Evolutionary conservation across 768 basidiomycete species (phyloP), one percentile per base, ranked within the genome.

Genomic region (Rhodotorula toruloides): DNA sequence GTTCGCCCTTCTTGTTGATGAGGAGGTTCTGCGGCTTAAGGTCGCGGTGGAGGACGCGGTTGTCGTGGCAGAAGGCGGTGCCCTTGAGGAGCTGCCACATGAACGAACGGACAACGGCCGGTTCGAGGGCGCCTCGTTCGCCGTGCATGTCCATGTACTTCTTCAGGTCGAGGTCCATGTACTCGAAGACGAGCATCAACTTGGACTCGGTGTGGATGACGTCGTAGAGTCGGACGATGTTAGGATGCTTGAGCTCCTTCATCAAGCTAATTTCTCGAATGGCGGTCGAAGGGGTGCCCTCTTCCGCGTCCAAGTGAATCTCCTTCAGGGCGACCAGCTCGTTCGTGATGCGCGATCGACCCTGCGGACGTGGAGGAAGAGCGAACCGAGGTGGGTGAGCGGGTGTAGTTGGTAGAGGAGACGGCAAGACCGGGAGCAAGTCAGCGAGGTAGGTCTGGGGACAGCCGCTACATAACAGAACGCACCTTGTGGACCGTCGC

Each of bases 91-190:
- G 84, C 77, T 99, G 96, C 78, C 88, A 94, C 88, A 98, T 96
- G 80, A 99, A 99, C 76, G 90, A 92, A 63, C 90, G 87, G 66
- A 98, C 82, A 7, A 90, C 91, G 50, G 83, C 82, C 39, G 80
- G 70, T 22, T 96, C 91, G 48, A 99, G 83, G 8, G 94, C 92
- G 59, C 96, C 92, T 49, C 93, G 85, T 71, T 98, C 92, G 61
- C 96, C 96, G 73, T 96, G 87, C 42, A 90, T 87, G 77, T 99
- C 96, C 96, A 99, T 99, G 78, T 97, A 98, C 77, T 91, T 92
- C 79, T 99, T 99, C 52, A 99, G 83, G 79, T 99, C 96, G 78
- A 93, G 90, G 74, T 99, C 96, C 78, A 92, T 96, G 77, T 85
- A 98, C 79, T 99, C 96, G 78, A 98, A 99, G 72, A 99, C 93